Percentiles rank a stretch among this genome's conserved stretches.
These are phyloP conservation scores for Lumnitzera racemosa DNA, from an alignment of 345 rosid species.

Conservation along the genomic window DNA sequence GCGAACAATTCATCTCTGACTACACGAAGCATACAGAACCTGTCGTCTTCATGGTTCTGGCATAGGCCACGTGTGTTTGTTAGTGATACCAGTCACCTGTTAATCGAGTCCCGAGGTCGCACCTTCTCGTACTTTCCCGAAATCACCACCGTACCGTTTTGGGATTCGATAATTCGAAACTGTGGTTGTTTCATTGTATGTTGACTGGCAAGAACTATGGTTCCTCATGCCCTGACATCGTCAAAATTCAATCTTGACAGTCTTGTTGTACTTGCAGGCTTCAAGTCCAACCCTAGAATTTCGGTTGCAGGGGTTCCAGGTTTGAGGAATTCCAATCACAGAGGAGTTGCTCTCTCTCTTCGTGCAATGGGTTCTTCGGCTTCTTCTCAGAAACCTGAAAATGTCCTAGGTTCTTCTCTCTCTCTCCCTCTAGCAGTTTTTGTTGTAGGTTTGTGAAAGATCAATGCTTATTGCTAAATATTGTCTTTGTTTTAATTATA, in stretches of 20 bases:
- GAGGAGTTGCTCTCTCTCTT: constrained; percentile 21
- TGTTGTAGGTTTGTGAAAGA: not conserved
- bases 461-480: not conserved
- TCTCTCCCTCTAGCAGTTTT: not conserved
- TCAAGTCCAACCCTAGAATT: constrained; percentile 10
- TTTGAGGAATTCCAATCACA: constrained; percentile 8
- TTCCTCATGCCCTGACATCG: constrained; percentile 9
- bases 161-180: too few species aligned
- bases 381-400: constrained; percentile 75
- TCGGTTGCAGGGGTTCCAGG: constrained; percentile 1
- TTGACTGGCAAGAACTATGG: constrained; percentile 14
- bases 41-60: too few species aligned
- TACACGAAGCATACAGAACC: too few species aligned
- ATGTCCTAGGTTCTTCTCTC: constrained; percentile 26
- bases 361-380: constrained; percentile 74
- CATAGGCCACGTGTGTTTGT: too few species aligned
- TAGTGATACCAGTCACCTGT: too few species aligned
- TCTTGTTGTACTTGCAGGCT: too few species aligned
- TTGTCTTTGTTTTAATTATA: too few species aligned
- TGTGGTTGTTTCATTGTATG: too few species aligned
- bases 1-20: too few species aligned
- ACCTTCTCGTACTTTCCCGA: too few species aligned
- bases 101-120: too few species aligned
- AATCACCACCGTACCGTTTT: too few species aligned
- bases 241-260: constrained; percentile 7